Percentiles rank a stretch among this genome's conserved stretches.
Conservation (phyloP, 2,329 filamentous ascomycete species). For the Juglanconis juglandina region DNA sequence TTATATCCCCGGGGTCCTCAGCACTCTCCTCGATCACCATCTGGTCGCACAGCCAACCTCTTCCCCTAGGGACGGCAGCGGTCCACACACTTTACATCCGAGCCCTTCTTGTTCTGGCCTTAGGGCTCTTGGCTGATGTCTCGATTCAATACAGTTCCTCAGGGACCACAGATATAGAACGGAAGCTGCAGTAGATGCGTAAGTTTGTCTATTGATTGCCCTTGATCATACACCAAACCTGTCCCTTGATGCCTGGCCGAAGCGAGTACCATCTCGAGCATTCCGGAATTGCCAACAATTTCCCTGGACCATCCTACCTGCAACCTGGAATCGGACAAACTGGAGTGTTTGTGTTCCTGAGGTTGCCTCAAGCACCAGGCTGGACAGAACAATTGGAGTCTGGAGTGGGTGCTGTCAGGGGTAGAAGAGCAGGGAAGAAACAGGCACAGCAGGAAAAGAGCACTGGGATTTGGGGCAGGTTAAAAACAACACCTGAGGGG, state of each 20-base stretch:
- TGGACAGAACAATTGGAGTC: not conserved
- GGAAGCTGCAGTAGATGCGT: conserved; percentile 55
- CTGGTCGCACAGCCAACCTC: no score
- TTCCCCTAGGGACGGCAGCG: not conserved
- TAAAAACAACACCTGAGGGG: no score
- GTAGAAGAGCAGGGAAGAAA: not conserved
- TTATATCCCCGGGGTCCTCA: not conserved
- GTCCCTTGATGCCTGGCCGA: not conserved
- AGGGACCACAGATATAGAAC: conserved; percentile 48
- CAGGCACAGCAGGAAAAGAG: not conserved
- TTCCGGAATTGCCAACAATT: not conserved
- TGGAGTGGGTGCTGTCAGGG: not conserved
- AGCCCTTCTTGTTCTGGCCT: not conserved
- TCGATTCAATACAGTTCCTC: conserved; percentile 39
- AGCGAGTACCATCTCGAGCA: not conserved
- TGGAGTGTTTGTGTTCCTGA: not conserved
- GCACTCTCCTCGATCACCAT: no score
- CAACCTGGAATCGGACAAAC: not conserved
- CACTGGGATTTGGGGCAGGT: not conserved
- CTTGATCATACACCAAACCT: not conserved
- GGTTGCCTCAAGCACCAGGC: not conserved
- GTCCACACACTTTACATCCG: not conserved
- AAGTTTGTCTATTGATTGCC: conserved; percentile 36
- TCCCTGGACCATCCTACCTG: not conserved
- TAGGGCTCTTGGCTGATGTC: not conserved